phyloP scores from a whole-genome alignment of 495 filamentous ascomycete species.

The Penicillium lividum region DNA sequence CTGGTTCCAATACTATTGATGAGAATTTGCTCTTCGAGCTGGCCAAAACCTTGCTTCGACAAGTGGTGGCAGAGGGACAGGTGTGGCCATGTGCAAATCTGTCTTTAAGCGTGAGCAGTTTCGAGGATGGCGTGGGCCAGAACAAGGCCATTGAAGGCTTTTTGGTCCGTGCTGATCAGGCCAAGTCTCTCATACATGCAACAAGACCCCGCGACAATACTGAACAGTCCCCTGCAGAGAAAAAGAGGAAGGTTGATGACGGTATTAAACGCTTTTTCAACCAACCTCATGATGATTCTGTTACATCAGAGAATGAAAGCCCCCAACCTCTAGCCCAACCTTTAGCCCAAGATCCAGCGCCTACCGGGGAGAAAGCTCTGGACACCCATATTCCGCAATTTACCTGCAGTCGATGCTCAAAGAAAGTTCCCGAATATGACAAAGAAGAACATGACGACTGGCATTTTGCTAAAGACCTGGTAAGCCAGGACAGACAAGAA shows the following conservation, averaged over 20 bases:
- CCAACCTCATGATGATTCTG: constrained; percentile 22
- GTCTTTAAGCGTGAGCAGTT: constrained; percentile 80
- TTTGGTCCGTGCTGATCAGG: constrained; percentile 75
- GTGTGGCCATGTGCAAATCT: constrained; percentile 88
- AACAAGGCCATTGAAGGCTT: constrained; percentile 88
- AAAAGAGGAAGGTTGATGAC: constrained; percentile 39
- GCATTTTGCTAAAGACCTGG: constrained; percentile 91
- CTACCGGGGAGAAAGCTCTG: background rate
- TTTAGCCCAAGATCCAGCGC: background rate
- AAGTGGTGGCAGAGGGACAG: constrained; percentile 72
- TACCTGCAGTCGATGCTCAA: constrained; percentile 67
- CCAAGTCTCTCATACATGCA: constrained; percentile 48
- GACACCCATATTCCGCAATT: constrained; percentile 7
- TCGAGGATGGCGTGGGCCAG: constrained; percentile 81
- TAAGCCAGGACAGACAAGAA: constrained; percentile 56
- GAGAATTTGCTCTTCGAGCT: constrained; percentile 75
- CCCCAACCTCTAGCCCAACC: background rate
- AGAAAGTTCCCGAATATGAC: constrained; percentile 52
- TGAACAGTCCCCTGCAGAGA: constrained; percentile 22
- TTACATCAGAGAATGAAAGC: constrained; percentile 10
- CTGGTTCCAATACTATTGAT: constrained; percentile 69
- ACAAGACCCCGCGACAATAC: constrained; percentile 16
- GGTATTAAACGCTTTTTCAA: constrained; percentile 40
- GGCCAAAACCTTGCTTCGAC: constrained; percentile 71
- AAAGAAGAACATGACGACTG: constrained; percentile 86